Base-by-base conservation (phyloP, 2,329 filamentous ascomycete species). In the Cladorrhinum sp. region DNA sequence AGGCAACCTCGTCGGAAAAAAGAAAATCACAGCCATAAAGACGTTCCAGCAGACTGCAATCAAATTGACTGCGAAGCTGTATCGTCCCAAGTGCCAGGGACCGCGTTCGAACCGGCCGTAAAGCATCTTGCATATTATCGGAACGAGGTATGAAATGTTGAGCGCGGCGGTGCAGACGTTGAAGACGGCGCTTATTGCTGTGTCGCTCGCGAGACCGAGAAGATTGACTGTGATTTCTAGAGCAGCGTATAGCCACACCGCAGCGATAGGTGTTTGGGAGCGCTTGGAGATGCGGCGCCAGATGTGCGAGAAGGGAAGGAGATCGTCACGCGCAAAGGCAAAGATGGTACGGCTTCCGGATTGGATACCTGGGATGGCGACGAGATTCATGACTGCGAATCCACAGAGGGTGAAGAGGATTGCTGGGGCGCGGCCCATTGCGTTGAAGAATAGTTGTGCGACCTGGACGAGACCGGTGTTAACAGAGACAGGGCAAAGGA, bases 371-470 rank as follows among this genome's bases (percentile, higher is more conserved):
- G 81, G 81, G 68, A 82, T 81, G 69, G 78, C 80, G 55, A 82
- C 79, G 60, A 83, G 81, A 65, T 84, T 81, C 70, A 83, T 76
- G 67, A 84, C 81, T 61, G 83, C 73, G 67, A 83, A 81, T 22
- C 80, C 81, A 64, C 75, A 79, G 29, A 83, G 76, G 25, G 81
- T 81, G 68, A 80, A 84, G 70, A 80, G 75, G 62, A 83, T 78
- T 23, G 79, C 81, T n/a, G 80, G 81, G 1, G 67, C 72, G 59
- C 78, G 81, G 58, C 82, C 82, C 45, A 84, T 76, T 48, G 77
- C 78, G 69, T 84, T 81, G 71, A 79, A 79, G 72, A 81, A 85
- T 65, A 85, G 79, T 59, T 84, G 81, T 2, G 80, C 79, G 2
- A 84, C 64, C 60, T 65, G 23, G 12, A n/a, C n/a, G n/a, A n/a